Percentiles rank a stretch among this genome's conserved stretches.
These are phyloP conservation scores for Pezicula carpinea DNA, from an alignment of 2,329 filamentous ascomycete species.

Conservation along the genomic window DNA sequence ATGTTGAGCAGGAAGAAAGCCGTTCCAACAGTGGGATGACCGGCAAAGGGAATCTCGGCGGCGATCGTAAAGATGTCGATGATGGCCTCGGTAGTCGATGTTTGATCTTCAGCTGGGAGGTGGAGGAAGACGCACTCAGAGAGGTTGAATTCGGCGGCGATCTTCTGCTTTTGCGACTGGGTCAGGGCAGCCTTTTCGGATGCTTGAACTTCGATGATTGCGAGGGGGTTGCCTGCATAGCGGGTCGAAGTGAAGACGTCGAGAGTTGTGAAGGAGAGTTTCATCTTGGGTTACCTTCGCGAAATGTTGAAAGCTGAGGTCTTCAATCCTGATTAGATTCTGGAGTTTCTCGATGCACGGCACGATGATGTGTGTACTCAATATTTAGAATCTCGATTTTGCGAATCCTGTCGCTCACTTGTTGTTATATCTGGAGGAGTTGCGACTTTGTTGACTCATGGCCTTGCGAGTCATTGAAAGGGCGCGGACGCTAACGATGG, in stretches of 20 bases:
- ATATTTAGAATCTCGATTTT: too few relatives aligned
- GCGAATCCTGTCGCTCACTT: too few relatives aligned
- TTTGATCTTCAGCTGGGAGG: conserved; percentile 24
- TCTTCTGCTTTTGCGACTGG: conserved; percentile 50
- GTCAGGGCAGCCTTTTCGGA: conserved; percentile 33
- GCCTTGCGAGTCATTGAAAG: too few relatives aligned
- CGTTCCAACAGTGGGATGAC: conserved; percentile 57
- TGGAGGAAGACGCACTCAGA: conserved; percentile 62
- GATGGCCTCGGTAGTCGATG: conserved; percentile 30
- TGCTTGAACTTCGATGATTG: conserved; percentile 49
- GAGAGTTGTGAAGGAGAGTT: conserved; percentile 36
- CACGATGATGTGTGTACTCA: too few relatives aligned
- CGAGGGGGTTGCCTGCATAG: conserved; percentile 56
- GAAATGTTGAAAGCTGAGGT: too few relatives aligned
- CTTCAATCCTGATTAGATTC: too few relatives aligned
- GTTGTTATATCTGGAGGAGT: too few relatives aligned
- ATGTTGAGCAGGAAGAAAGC: conserved; percentile 39
- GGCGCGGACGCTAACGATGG: too few relatives aligned
- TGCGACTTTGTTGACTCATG: too few relatives aligned
- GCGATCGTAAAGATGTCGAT: conserved; percentile 56
- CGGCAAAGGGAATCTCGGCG: conserved; percentile 55
- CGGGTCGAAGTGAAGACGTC: conserved; percentile 52
- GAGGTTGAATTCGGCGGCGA: conserved; percentile 60
- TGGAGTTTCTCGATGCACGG: too few relatives aligned
- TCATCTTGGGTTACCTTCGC: conserved; percentile 5